Percentiles rank a stretch among this genome's conserved stretches.
These are phyloP conservation scores for Paramecium biaurelia DNA, from an alignment of 73 alveolate genomes.

Conservation along the genomic window DNA sequence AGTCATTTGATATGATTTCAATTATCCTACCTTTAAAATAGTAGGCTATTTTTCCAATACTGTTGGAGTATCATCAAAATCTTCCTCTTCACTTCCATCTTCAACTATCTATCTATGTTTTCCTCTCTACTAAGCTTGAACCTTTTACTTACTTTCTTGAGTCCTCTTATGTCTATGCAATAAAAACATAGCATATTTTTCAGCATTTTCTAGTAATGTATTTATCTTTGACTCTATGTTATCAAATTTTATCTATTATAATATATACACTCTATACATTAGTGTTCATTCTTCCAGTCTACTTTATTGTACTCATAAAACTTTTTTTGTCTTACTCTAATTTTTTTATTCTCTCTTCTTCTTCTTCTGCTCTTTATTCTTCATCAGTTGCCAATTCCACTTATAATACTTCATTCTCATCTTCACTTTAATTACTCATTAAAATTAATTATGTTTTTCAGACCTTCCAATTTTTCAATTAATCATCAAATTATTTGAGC, in stretches of 20 bases:
- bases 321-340: slow-evolving; percentile 15
- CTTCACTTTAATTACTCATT: slow-evolving; percentile 19
- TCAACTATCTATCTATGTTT: slow-evolving; percentile 22
- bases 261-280: background rate
- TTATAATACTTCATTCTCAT: background rate
- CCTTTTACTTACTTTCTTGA: slow-evolving; percentile 15
- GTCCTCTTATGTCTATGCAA: slow-evolving; percentile 52
- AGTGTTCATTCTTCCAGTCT: background rate
- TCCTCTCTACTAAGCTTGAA: slow-evolving; percentile 10
- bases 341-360: background rate
- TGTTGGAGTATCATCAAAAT: slow-evolving; percentile 54
- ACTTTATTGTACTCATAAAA: background rate
- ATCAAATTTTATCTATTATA: slow-evolving; percentile 18
- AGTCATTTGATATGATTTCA: slow-evolving; percentile 86
- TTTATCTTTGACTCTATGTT: slow-evolving; percentile 48
- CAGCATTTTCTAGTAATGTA: slow-evolving; percentile 52
- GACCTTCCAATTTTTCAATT: background rate
- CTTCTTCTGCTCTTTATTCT: slow-evolving; percentile 3
- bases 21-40: slow-evolving; percentile 55
- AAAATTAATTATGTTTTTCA: background rate
- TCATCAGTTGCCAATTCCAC: background rate
- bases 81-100: slow-evolving; percentile 58
- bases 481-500: slow-evolving; percentile 32
- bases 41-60: slow-evolving; percentile 30
- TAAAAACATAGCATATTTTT: slow-evolving; percentile 57